Evolutionary conservation across 495 filamentous ascomycete genomes (phyloP).

Genomic region (Extremus antarcticus): DNA sequence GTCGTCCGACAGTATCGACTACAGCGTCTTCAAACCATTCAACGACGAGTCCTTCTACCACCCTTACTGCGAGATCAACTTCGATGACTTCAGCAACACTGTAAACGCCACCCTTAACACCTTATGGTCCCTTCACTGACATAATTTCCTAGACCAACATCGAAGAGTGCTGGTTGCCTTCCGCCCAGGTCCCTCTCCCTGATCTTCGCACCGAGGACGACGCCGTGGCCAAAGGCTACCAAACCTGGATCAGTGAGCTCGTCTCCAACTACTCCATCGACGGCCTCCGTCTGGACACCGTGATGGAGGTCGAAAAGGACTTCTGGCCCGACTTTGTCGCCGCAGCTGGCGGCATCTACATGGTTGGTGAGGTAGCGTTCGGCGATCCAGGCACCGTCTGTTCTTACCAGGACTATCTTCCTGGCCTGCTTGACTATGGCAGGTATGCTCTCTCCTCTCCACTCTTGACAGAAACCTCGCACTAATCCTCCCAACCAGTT

Average conservation of each 20-base stretch:
- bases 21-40: conserved; percentile 54
- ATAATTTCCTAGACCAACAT: conserved; percentile 13
- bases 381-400: conserved; percentile 52
- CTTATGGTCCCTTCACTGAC: no score
- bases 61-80: conserved; percentile 54
- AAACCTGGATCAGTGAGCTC: conserved; percentile 54
- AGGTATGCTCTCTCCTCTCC: conserved; percentile 29
- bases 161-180: conserved; percentile 54
- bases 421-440: conserved; percentile 62
- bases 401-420: conserved; percentile 51
- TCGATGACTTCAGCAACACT: conserved; percentile 34
- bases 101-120: no score
- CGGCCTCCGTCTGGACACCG: conserved; percentile 64
- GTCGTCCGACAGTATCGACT: conserved; percentile 44
- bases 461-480: neutral
- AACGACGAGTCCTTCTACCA: conserved; percentile 56
- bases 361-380: conserved; percentile 57
- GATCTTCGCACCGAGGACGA: conserved; percentile 58
- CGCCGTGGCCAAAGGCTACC: conserved; percentile 45
- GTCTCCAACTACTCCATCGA: conserved; percentile 65
- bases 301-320: conserved; percentile 56
- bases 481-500: conserved; percentile 6
- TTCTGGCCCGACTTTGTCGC: conserved; percentile 57
- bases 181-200: conserved; percentile 49
- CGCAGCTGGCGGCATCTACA: conserved; percentile 62